A percentile compares a stretch with the other conserved stretches of the same genome.
Conservation (phyloP, 2,329 filamentous ascomycete genomes). For the Fusarium stilboides region DNA sequence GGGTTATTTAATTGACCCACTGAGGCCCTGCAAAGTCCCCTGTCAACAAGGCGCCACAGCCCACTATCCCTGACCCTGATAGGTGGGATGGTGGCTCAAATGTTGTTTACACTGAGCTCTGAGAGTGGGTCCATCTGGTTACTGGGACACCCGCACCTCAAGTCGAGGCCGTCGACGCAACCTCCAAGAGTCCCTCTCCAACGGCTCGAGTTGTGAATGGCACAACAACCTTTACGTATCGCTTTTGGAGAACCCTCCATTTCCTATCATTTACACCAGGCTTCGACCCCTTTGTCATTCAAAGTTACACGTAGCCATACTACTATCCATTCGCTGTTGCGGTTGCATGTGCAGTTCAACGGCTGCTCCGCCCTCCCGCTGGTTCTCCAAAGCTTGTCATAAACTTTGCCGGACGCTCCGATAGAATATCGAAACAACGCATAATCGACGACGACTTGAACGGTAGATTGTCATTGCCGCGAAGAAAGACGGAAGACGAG, state of each 20-base stretch:
- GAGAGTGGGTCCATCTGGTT: constrained; percentile 44
- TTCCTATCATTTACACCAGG: constrained; percentile 14
- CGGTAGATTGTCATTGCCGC: constrained; percentile 5
- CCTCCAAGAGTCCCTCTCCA: constrained; percentile 39
- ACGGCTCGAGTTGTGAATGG: constrained; percentile 29
- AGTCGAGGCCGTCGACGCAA: constrained; percentile 33
- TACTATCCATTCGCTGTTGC: constrained; percentile 17
- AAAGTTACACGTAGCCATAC: constrained; percentile 8
- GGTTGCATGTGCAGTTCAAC: constrained; percentile 40
- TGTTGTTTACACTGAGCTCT: constrained; percentile 48
- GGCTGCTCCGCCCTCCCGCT: constrained; percentile 32
- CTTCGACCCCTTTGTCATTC: constrained; percentile 14
- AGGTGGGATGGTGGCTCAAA: constrained; percentile 34
- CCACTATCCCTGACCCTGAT: constrained; percentile 37
- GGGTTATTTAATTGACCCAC: constrained; percentile 24
- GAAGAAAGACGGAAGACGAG: constrained; percentile 15
- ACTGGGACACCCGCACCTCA: constrained; percentile 41
- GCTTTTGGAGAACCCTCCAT: constrained; percentile 23
- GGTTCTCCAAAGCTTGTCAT: constrained; percentile 28
- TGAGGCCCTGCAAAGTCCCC: constrained; percentile 30
- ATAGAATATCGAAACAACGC: constrained; percentile 11
- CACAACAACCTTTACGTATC: constrained; percentile 36
- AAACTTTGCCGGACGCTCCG: constrained; percentile 29
- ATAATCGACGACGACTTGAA: constrained; percentile 5
- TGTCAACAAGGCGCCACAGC: constrained; percentile 39